A percentile compares a stretch with the other conserved stretches of the same genome.
These are phyloP conservation scores for Arabidopsis suecica DNA, from an alignment of 345 rosid genomes.

Conservation along the genomic window DNA sequence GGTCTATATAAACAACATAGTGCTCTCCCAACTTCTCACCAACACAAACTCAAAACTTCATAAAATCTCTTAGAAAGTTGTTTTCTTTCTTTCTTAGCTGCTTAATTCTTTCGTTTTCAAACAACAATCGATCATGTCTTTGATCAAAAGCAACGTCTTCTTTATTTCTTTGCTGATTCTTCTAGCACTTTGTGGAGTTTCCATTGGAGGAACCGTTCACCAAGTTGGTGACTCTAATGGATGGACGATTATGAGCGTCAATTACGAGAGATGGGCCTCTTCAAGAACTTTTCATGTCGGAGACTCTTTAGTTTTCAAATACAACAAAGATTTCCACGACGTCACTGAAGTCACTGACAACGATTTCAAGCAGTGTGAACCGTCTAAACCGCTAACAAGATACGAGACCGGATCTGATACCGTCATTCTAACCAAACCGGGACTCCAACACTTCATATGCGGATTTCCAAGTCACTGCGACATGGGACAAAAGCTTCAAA, in stretches of 20 bases:
- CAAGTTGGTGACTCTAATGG: conserved; percentile 3
- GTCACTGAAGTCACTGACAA: conserved; percentile 19
- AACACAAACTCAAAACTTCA: conserved; percentile 8
- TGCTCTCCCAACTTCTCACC: background rate
- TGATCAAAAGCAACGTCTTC: background rate
- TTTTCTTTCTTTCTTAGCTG: background rate
- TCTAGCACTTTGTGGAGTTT: background rate
- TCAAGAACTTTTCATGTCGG: conserved; percentile 30
- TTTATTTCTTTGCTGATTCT: background rate
- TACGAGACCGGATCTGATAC: conserved; percentile 13
- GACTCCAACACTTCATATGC: conserved; percentile 19
- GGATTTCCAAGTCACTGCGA: conserved; percentile 7
- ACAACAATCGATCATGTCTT: background rate
- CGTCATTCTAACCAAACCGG: conserved; percentile 10
- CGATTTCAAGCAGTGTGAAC: background rate
- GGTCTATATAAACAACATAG: background rate
- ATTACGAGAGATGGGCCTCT: conserved; percentile 26
- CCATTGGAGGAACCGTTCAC: conserved; percentile 7
- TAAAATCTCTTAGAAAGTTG: background rate
- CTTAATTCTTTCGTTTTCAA: background rate
- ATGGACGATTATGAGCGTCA: conserved; percentile 1
- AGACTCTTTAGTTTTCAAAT: conserved; percentile 29
- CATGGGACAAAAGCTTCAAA: conserved; percentile 15
- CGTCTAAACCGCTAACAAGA: background rate
- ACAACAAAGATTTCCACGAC: conserved; percentile 23